Evolutionary conservation across 495 filamentous ascomycete genomes (phyloP).

Genomic region (Massariosphaeria phaeospora): DNA sequence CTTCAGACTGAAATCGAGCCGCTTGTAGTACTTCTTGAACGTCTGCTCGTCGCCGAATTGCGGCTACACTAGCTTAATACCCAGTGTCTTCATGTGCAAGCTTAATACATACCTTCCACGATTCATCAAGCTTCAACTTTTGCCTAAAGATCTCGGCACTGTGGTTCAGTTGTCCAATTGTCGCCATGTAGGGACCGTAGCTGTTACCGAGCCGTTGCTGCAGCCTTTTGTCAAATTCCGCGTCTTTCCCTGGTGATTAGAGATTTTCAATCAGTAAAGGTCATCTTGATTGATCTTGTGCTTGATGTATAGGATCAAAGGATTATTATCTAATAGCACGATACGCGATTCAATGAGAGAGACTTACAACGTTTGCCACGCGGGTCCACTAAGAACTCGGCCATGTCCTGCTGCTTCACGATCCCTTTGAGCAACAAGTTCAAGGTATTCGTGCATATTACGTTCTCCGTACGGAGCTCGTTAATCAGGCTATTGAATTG

Average conservation of each 20-base stretch:
- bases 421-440: slow-evolving; percentile 13
- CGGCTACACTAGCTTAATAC: slow-evolving; percentile 3
- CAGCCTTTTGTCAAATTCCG: slow-evolving; percentile 15
- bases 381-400: slow-evolving; percentile 16
- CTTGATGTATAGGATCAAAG: too few species aligned
- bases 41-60: slow-evolving; percentile 18
- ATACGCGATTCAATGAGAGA: too few species aligned
- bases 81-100: not conserved
- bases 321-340: too few species aligned
- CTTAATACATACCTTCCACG: slow-evolving; percentile 11
- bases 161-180: slow-evolving; percentile 3
- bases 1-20: slow-evolving; percentile 20
- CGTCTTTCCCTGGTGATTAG: too few species aligned
- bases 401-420: slow-evolving; percentile 16
- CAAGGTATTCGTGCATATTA: slow-evolving; percentile 9
- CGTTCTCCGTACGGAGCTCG: slow-evolving; percentile 10
- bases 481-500: slow-evolving; percentile 8
- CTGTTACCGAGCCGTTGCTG: slow-evolving; percentile 5
- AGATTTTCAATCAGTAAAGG: too few species aligned
- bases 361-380: slow-evolving; percentile 1
- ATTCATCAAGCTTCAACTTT: slow-evolving; percentile 16
- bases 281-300: too few species aligned
- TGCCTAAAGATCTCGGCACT: slow-evolving; percentile 1
- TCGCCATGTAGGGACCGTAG: slow-evolving; percentile 17
- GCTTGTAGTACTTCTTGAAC: slow-evolving; percentile 20